Conservation (phyloP, 371 early-diverging fungal genomes). For the Zopfochytrium polystomum region DNA sequence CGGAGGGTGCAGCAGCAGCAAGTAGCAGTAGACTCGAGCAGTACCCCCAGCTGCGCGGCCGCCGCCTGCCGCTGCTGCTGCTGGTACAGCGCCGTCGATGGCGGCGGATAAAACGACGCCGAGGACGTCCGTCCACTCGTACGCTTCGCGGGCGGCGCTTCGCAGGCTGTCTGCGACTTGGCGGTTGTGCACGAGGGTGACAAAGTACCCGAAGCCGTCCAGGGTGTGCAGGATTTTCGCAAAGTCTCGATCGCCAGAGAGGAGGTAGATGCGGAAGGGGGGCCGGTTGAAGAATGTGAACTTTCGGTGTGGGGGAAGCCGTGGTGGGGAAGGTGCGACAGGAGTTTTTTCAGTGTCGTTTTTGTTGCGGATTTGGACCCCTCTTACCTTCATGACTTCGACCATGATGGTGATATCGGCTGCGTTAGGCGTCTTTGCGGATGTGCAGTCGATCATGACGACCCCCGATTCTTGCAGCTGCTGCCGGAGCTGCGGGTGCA, state of each 20-base stretch:
- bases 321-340: neutral
- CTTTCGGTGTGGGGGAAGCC: neutral
- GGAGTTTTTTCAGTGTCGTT: too few species aligned
- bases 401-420: constrained; percentile 18
- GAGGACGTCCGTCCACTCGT: constrained; percentile 7
- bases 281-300: constrained; percentile 1
- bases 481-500: neutral
- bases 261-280: constrained; percentile 11
- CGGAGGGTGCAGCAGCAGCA: too few species aligned
- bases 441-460: constrained; percentile 7
- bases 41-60: too few species aligned
- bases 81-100: too few species aligned
- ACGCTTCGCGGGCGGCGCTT: neutral
- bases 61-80: too few species aligned
- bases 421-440: constrained; percentile 6
- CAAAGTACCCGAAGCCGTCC: constrained; percentile 4
- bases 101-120: too few species aligned
- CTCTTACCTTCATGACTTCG: constrained; percentile 14
- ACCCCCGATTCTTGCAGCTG: constrained; percentile 17
- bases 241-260: constrained; percentile 17
- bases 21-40: too few species aligned
- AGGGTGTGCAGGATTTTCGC: constrained; percentile 7
- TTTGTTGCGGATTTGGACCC: too few species aligned
- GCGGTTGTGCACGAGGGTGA: constrained; percentile 5
- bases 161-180: neutral